Evolutionary conservation across 345 rosid genomes (phyloP).

Genomic region (Lumnitzera littorea): DNA sequence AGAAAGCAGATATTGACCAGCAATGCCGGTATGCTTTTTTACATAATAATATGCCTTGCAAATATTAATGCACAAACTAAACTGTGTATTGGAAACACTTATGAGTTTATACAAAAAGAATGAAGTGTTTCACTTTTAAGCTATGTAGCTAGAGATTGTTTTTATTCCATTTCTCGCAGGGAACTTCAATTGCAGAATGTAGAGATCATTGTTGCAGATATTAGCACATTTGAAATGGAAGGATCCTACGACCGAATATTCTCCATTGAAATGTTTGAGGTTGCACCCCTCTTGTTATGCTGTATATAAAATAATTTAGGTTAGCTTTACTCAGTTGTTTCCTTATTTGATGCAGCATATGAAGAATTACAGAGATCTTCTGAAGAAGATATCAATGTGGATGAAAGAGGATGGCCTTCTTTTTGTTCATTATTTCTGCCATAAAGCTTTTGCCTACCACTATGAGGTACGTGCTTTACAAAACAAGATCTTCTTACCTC

Average conservation of each 20-base stretch:
- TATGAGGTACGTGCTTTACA: conserved; percentile 47
- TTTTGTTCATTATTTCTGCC: conserved; percentile 85
- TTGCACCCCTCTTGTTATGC: conserved; percentile 9
- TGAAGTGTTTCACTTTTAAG: background rate
- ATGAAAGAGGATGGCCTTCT: conserved; percentile 71
- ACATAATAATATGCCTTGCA: background rate
- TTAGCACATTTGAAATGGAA: conserved; percentile 71
- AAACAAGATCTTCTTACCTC: background rate
- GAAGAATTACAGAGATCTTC: conserved; percentile 75
- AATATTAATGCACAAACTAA: background rate
- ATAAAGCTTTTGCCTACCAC: conserved; percentile 77
- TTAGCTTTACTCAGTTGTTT: background rate
- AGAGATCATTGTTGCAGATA: conserved; percentile 74
- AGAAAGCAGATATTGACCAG: conserved; percentile 57
- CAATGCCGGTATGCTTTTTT: conserved; percentile 43
- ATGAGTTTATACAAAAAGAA: background rate
- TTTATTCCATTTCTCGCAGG: conserved; percentile 18
- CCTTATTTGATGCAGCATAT: conserved; percentile 45
- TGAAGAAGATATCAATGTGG: conserved; percentile 75
- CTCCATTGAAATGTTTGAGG: conserved; percentile 94
- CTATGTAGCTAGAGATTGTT: background rate
- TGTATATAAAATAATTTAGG: background rate
- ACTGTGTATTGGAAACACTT: background rate
- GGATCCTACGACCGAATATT: conserved; percentile 58
- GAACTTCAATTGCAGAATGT: conserved; percentile 50